Evolutionary conservation across 305 asterid species (phyloP), one percentile per base, ranked within the genome.

Genomic region (Coffea humblotiana): DNA sequence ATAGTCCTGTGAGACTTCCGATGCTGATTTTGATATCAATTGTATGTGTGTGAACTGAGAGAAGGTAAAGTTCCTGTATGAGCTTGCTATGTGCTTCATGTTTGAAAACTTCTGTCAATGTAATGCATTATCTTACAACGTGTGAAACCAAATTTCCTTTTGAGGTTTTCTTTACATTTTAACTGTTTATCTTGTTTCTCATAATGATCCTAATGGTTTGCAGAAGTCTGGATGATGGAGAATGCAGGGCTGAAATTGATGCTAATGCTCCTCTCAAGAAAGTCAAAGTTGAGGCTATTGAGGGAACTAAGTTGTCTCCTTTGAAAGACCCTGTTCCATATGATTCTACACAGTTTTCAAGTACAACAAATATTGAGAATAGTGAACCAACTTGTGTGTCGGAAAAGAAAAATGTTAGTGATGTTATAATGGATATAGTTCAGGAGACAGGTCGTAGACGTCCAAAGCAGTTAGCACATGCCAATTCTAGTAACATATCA

Each of bases 391-490:
- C 80, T 86, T 78, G 84, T 75, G 68, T 40, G 69, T 65, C 82
- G 65, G 86, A 84, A 71, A 88, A 88, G 84, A 85, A 86, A 79
- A 84, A 75, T 72, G 85, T 76, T 63, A 56, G 80, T 61, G 61
- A 83, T 63, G 88, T 92, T 89, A 91, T 94, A 82, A 90, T 86
- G 95, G 89, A 88, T 81, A 91, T 96, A 81, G 90, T 96, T 88
- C 87, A 84, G 82, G 98, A 86, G 80, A 81, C 96, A 78, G 89
- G 84, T 72, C 87, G 86, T 56, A 87, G 76, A 84, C 84, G 92
- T 82, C 75, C 80, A 77, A 91, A 87, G 84, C 88, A 83, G 84
- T 78, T 67, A 77, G 86, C 83, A 64, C 75, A 47, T 37, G 78
- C 84, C 80, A 79, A 74, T 79, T 80, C 86, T 71, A 82, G 88